Conservation (phyloP, 441 rosid species). For the Capsella rubella region DNA sequence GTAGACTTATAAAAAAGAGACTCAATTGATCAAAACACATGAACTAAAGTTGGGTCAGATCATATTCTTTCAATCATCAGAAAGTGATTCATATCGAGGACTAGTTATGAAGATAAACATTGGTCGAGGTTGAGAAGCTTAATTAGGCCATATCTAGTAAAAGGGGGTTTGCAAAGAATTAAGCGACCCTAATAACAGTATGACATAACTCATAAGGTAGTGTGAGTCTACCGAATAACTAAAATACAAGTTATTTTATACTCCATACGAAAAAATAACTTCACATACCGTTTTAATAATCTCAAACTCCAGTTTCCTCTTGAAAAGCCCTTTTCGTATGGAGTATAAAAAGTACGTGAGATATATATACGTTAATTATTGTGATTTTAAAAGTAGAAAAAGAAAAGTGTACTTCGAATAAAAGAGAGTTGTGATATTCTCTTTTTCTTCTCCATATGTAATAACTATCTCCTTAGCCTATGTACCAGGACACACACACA, state of each 20-base stretch:
- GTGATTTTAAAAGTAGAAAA: not conserved
- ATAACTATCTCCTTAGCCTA: not conserved
- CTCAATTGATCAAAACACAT: conserved; percentile 9
- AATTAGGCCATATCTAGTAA: no score
- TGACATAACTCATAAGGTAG: no score
- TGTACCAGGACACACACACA: not conserved
- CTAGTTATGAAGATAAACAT: conserved; percentile 20
- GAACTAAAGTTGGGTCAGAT: conserved; percentile 18
- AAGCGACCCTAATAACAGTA: no score
- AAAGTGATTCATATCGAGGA: conserved; percentile 12
- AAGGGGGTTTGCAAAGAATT: no score
- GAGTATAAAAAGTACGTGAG: not conserved
- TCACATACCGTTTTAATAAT: not conserved
- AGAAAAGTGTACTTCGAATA: not conserved
- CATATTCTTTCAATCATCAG: conserved; percentile 23
- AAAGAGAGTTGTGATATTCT: conserved; percentile 8
- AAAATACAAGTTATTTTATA: no score
- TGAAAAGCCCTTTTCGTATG: not conserved
- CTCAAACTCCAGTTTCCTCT: not conserved
- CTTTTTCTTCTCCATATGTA: not conserved
- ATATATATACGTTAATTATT: not conserved
- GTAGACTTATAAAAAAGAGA: conserved; percentile 18
- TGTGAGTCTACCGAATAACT: no score
- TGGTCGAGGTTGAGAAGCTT: not conserved
- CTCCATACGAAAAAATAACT: not conserved